These are phyloP conservation scores for Megacollybia marginata DNA, from an alignment of 768 basidiomycete species.

Conservation along the genomic window DNA sequence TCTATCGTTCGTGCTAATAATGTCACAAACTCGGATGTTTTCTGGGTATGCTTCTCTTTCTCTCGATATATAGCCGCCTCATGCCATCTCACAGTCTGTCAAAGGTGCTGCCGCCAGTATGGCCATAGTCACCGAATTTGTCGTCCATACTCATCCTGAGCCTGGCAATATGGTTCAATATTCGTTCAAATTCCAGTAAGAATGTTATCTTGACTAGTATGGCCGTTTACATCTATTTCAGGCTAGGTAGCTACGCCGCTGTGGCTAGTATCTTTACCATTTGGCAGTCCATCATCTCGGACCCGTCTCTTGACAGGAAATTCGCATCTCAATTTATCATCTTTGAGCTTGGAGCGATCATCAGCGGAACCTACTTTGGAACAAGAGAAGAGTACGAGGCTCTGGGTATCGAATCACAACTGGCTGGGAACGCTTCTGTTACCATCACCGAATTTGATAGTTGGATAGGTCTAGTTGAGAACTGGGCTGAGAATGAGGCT, in stretches of 20 bases:
- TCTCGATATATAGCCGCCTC: constrained; percentile 16
- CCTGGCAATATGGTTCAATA: constrained; percentile 4
- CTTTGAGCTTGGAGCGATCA: not conserved
- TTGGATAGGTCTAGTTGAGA: not conserved
- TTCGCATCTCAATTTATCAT: not conserved
- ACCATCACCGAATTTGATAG: not conserved
- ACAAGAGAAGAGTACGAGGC: not conserved
- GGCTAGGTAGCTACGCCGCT: not conserved
- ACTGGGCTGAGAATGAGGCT: not conserved
- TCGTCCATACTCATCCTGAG: constrained; percentile 12
- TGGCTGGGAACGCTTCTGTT: not conserved
- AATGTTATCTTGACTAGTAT: no score
- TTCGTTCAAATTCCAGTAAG: constrained; percentile 6
- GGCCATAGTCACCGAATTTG: constrained; percentile 18
- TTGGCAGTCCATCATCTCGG: not conserved
- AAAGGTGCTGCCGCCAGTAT: constrained; percentile 20
- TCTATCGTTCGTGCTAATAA: constrained; percentile 9
- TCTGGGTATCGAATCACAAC: not conserved
- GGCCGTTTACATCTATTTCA: no score
- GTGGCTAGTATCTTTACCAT: not conserved
- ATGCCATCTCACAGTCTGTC: constrained; percentile 10
- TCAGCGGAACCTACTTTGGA: not conserved
- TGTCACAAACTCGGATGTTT: constrained; percentile 14
- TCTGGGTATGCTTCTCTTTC: constrained; percentile 14
- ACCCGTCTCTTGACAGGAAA: not conserved